Conservation (phyloP, 2,329 filamentous ascomycete genomes). For the Pseudogymnoascus sp. region DNA sequence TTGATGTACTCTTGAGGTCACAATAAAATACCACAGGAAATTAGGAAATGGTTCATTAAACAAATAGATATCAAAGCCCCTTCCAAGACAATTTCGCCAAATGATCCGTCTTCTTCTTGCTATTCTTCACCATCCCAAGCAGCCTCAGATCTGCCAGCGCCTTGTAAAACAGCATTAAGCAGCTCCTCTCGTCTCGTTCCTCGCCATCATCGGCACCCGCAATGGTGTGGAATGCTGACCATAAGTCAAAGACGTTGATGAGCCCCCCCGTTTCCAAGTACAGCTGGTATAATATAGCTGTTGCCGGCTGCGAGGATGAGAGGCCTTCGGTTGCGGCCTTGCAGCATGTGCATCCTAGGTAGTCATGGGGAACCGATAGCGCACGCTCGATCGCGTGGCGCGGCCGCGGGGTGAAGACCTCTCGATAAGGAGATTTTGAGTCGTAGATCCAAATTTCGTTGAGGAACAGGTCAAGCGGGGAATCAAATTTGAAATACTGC, state of each 20-base stretch:
- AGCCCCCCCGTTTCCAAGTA: slow-evolving; percentile 70
- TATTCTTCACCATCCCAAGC: slow-evolving; percentile 81
- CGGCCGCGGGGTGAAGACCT: slow-evolving; percentile 70
- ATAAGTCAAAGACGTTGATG: slow-evolving; percentile 73
- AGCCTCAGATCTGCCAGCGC: slow-evolving; percentile 76
- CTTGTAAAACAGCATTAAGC: slow-evolving; percentile 74
- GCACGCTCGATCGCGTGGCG: slow-evolving; percentile 64
- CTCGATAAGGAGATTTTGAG: slow-evolving; percentile 57
- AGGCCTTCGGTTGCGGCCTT: slow-evolving; percentile 41
- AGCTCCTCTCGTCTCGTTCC: slow-evolving; percentile 45
- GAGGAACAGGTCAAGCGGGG: slow-evolving; percentile 45
- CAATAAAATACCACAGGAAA: neutral
- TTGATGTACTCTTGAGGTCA: neutral
- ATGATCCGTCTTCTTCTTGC: slow-evolving; percentile 87
- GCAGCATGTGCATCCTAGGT: slow-evolving; percentile 68
- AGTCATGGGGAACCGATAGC: slow-evolving; percentile 66
- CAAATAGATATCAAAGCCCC: slow-evolving; percentile 48
- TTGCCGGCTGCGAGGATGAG: slow-evolving; percentile 57
- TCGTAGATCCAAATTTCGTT: slow-evolving; percentile 74
- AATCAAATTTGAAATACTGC: slow-evolving; percentile 34
- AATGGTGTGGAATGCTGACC: slow-evolving; percentile 66
- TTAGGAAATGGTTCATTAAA: slow-evolving; percentile 2
- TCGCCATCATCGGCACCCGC: slow-evolving; percentile 32
- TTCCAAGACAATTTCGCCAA: slow-evolving; percentile 77
- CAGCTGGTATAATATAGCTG: slow-evolving; percentile 68